Evolutionary conservation across 306 rosid genomes (phyloP).

Genomic region (Astragalus membranaceus): DNA sequence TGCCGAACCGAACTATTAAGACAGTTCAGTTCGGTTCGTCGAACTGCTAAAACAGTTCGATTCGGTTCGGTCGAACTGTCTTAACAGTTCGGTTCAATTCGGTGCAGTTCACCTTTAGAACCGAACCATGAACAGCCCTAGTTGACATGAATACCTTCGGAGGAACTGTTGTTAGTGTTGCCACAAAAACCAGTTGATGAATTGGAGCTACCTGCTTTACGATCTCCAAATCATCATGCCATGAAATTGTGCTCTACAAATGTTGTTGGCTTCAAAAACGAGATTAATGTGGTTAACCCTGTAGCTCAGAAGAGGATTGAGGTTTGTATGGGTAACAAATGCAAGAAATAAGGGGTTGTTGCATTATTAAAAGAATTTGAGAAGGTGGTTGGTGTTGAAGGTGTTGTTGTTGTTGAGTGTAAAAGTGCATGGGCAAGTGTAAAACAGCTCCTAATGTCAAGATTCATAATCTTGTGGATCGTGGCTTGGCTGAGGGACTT

Average conservation of each 20-base stretch:
- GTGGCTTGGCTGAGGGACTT: constrained; percentile 17
- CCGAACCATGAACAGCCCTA: too few relatives aligned
- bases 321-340: constrained; percentile 89
- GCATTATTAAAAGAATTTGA: constrained; percentile 62
- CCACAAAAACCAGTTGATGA: constrained; percentile 20
- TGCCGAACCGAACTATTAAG: too few relatives aligned
- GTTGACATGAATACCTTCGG: constrained; percentile 35
- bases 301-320: constrained; percentile 49
- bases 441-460: constrained; percentile 78
- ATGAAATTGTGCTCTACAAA: constrained; percentile 19
- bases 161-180: constrained; percentile 21
- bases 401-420: constrained; percentile 59
- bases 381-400: constrained; percentile 51
- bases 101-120: too few relatives aligned
- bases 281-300: background rate
- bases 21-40: too few relatives aligned
- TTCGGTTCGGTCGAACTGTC: too few relatives aligned
- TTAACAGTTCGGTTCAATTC: too few relatives aligned
- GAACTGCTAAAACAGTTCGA: too few relatives aligned
- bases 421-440: constrained; percentile 98
- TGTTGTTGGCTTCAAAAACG: constrained; percentile 8
- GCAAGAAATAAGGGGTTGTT: constrained; percentile 59
- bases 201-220: background rate
- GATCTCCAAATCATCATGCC: background rate
- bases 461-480: constrained; percentile 32